Base-by-base conservation (phyloP, 805 yeast genomes). In the Spathaspora hagerdaliae region DNA sequence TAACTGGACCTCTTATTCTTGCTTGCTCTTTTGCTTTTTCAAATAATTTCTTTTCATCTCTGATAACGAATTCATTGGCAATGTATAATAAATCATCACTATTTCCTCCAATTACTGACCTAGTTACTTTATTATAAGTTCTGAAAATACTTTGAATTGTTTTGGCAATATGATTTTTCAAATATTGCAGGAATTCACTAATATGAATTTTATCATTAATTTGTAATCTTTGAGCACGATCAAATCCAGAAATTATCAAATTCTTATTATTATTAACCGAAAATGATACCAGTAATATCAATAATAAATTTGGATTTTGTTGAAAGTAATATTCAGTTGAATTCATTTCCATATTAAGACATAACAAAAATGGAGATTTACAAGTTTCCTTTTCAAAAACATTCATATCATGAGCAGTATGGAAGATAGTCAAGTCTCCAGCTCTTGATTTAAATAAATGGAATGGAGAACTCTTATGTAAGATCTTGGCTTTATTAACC, bases 391-490 rank as follows among this genome's bases (percentile, higher is more conserved):
- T 58, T 6, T 57, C 58, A 55, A 84, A 87, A 1, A 74, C 67
- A 0, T 64, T 54, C 2, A 65, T 52, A 53, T 82, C 87, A 58
- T 87, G 95, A 0, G 94, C 94, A 3, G 90, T 79, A 10, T 81
- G 81, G 58, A 78, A 86, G 0, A 83, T 55, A 26, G 32, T 73
- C 56, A 48, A 70, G 46, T 33, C 62, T 24, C 38, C 19, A 50
- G 65, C 49, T 49, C 50, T 11, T 3, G 79, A 70, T 52, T 77
- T 80, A 71, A 92, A 92, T 31, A 92, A 66, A 66, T 91, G 97
- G 65, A 91, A 89, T 3, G 96, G 91, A 40, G 89, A 85, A 1
- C 82, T 77, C 57, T 92, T 91, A 58, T 81, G 81, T 44, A 91
- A 70, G 15, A 88, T 77, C 49, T 79, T 81, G 0, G 96, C 85